Conservation (phyloP, 192 early-diverging fungal genomes). For the Backusella mclennaniae region DNA sequence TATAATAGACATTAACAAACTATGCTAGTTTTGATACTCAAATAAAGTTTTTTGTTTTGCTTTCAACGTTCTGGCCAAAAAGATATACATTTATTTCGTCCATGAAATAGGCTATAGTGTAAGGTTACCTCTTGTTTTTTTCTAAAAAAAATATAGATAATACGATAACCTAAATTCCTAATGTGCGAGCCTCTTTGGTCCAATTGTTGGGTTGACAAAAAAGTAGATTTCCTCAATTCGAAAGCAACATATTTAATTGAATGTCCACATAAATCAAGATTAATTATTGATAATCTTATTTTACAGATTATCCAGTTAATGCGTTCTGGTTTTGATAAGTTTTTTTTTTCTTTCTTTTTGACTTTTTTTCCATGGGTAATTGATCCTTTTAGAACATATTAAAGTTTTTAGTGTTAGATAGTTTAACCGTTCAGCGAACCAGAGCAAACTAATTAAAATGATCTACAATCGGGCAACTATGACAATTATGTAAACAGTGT, state of each 20-base stretch:
- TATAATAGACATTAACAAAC: not conserved
- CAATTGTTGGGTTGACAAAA: not conserved
- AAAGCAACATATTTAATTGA: not conserved
- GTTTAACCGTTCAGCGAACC: not conserved
- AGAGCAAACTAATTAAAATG: not conserved
- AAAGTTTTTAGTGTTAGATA: not conserved
- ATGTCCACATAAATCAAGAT: not conserved
- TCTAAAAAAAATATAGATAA: not conserved
- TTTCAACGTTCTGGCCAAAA: not conserved
- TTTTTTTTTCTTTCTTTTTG: not conserved
- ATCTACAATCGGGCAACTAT: not conserved
- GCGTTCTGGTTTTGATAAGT: not conserved
- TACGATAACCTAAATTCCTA: not conserved
- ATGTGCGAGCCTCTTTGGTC: not conserved
- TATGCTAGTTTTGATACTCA: not conserved
- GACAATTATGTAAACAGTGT: not conserved
- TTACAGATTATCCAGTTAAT: not conserved
- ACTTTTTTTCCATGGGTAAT: not conserved
- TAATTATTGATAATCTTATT: not conserved
- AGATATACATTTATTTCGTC: not conserved
- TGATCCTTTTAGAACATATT: not conserved
- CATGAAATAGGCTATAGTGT: not conserved
- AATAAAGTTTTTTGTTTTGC: not conserved
- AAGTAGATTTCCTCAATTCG: not conserved
- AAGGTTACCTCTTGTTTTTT: not conserved